These are phyloP conservation scores for Colletotrichum cereale DNA, from an alignment of 2,329 filamentous ascomycete species.

Conservation along the genomic window DNA sequence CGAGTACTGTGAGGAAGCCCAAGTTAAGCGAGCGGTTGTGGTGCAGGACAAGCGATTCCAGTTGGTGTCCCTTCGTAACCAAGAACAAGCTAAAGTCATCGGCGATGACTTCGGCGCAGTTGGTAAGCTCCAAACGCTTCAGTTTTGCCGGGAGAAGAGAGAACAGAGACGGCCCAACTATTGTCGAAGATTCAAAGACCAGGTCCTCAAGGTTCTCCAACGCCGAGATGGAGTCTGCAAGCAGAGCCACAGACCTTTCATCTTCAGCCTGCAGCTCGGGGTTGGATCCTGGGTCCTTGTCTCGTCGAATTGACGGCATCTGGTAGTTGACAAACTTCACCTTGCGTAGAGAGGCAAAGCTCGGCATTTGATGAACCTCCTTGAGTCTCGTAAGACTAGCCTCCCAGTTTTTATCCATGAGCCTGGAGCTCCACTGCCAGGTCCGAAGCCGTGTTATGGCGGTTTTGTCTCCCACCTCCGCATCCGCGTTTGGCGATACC, in stretches of 20 bases:
- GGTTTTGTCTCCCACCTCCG: conserved; percentile 49
- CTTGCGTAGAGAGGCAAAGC: conserved; percentile 69
- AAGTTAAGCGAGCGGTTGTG: conserved; percentile 86
- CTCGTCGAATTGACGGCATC: conserved; percentile 58
- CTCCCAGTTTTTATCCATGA: conserved; percentile 51
- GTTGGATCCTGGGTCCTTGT: conserved; percentile 53
- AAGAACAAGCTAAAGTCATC: conserved; percentile 76
- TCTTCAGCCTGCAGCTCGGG: conserved; percentile 56
- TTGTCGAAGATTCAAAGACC: conserved; percentile 79
- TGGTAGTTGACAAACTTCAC: conserved; percentile 75
- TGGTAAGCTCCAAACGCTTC: conserved; percentile 77
- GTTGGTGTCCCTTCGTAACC: conserved; percentile 71
- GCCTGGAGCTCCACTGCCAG: conserved; percentile 73
- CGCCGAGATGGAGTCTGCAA: conserved; percentile 61
- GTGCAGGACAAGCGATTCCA: conserved; percentile 77
- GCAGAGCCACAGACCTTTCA: conserved; percentile 46
- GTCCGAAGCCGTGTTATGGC: conserved; percentile 57
- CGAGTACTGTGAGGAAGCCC: conserved; percentile 77
- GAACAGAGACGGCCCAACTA: conserved; percentile 78
- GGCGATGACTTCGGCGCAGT: conserved; percentile 82
- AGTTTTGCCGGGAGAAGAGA: conserved; percentile 75
- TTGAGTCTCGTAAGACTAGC: conserved; percentile 61
- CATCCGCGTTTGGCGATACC: conserved; percentile 59
- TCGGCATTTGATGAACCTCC: conserved; percentile 64
- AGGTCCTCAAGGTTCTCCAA: conserved; percentile 76